Conservation (phyloP, 768 basidiomycete genomes). For the Pulveroboletus sp. region DNA sequence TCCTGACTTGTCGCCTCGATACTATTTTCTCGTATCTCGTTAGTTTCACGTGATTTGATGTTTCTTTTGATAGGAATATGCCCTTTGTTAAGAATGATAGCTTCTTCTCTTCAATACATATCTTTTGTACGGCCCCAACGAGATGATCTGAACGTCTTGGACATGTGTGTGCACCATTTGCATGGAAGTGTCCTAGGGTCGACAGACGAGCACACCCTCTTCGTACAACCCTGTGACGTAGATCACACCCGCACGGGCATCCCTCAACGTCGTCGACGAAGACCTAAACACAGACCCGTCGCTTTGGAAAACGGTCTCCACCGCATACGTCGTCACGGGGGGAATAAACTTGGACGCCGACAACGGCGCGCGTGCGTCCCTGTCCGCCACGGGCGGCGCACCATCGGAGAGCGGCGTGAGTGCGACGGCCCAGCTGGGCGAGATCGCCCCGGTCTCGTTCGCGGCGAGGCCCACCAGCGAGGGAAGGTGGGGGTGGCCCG, state of each 20-base stretch:
- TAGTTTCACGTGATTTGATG: not conserved
- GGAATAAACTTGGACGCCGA: constrained; percentile 42
- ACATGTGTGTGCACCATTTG: too few species aligned
- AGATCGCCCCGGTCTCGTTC: constrained; percentile 34
- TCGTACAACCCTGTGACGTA: constrained; percentile 59
- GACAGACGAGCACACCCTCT: constrained; percentile 50
- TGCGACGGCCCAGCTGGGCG: constrained; percentile 59
- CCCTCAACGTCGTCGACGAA: constrained; percentile 49
- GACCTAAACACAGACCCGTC: constrained; percentile 56
- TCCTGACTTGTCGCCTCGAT: not conserved
- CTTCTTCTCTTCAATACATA: not conserved
- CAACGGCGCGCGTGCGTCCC: constrained; percentile 32
- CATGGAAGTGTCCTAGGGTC: constrained; percentile 14
- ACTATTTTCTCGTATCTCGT: not conserved
- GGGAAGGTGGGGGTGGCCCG: constrained; percentile 64
- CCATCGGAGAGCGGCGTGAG: constrained; percentile 28
- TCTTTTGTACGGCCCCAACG: constrained; percentile 1
- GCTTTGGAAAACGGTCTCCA: constrained; percentile 72
- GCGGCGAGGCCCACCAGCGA: constrained; percentile 42
- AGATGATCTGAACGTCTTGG: too few species aligned
- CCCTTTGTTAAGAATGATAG: not conserved
- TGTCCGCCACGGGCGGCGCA: not conserved
- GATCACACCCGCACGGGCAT: constrained; percentile 43
- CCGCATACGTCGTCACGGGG: constrained; percentile 32
- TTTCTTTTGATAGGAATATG: constrained; percentile 6